Conservation (phyloP, 2,329 filamentous ascomycete genomes). For the Arthrobotrys musiformis region DNA sequence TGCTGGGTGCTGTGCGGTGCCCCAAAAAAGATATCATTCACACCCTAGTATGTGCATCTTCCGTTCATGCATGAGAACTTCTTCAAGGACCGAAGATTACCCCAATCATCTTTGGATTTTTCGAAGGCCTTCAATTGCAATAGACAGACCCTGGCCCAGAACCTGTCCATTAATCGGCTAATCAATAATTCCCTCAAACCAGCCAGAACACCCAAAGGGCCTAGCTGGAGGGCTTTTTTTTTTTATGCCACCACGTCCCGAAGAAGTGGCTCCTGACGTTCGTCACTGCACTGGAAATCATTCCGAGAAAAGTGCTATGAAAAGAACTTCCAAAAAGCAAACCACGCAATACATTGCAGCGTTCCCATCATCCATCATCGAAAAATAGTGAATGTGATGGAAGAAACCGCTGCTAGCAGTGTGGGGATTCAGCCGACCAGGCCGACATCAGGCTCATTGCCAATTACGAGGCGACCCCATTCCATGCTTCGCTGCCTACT, state of each 20-base stretch:
- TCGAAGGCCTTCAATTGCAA: constrained; percentile 14
- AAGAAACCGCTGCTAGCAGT: constrained; percentile 2
- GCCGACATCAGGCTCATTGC: constrained; percentile 45
- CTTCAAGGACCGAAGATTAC: constrained; percentile 10
- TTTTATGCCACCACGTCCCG: constrained; percentile 33
- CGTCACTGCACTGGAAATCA: constrained; percentile 22
- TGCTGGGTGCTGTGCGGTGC: not conserved
- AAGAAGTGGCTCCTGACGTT: constrained; percentile 43
- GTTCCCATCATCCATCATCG: too few relatives aligned
- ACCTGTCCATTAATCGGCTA: constrained; percentile 41
- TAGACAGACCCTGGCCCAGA: constrained; percentile 18
- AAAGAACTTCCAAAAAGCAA: constrained; percentile 34
- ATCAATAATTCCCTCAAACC: constrained; percentile 54
- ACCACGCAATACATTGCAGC: too few relatives aligned
- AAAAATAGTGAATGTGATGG: constrained; percentile 13
- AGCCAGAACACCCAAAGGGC: not conserved
- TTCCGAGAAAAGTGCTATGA: constrained; percentile 16
- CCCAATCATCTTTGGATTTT: constrained; percentile 15
- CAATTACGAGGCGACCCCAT: constrained; percentile 42
- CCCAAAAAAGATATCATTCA: not conserved
- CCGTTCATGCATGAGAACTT: constrained; percentile 41
- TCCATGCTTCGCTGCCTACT: constrained; percentile 32
- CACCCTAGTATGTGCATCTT: constrained; percentile 20
- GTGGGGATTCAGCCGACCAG: constrained; percentile 34
- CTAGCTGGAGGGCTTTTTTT: not conserved